These are phyloP conservation scores for Adansonia digitata DNA, from an alignment of 345 rosid species.

Conservation along the genomic window DNA sequence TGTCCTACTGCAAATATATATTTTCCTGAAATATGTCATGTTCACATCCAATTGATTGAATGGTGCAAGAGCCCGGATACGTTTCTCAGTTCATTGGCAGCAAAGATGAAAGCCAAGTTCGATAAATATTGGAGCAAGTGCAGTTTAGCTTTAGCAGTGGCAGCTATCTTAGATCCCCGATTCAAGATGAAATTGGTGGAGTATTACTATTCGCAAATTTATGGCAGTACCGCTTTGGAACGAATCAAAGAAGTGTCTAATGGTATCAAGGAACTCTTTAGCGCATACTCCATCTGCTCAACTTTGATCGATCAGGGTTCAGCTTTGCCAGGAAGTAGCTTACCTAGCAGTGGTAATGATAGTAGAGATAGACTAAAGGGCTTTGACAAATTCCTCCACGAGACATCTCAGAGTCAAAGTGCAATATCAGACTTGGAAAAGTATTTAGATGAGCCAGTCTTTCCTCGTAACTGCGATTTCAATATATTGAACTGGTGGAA, in stretches of 20 bases:
- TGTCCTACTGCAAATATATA: conserved; percentile 42
- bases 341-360: conserved; percentile 49
- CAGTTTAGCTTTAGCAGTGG: conserved; percentile 77
- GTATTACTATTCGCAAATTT: conserved; percentile 2
- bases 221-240: conserved; percentile 57
- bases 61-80: conserved; percentile 82
- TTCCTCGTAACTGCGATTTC: conserved; percentile 80
- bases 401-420: conserved; percentile 71
- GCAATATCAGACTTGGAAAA: conserved; percentile 70
- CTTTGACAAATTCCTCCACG: conserved; percentile 82
- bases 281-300: conserved; percentile 77
- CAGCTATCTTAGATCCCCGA: conserved; percentile 90
- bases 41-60: conserved; percentile 79
- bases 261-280: conserved; percentile 74
- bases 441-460: conserved; percentile 82
- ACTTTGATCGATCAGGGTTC: conserved; percentile 74
- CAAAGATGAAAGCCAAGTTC: background rate
- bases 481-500: conserved; percentile 92
- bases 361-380: conserved; percentile 78
- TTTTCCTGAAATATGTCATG: conserved; percentile 78
- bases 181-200: conserved; percentile 38
- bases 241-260: conserved; percentile 78
- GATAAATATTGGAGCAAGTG: conserved; percentile 19
- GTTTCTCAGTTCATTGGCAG: conserved; percentile 42
- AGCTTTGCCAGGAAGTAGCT: conserved; percentile 63